Base-by-base conservation (phyloP, 495 filamentous ascomycete genomes). In the Articulospora tetracladia region DNA sequence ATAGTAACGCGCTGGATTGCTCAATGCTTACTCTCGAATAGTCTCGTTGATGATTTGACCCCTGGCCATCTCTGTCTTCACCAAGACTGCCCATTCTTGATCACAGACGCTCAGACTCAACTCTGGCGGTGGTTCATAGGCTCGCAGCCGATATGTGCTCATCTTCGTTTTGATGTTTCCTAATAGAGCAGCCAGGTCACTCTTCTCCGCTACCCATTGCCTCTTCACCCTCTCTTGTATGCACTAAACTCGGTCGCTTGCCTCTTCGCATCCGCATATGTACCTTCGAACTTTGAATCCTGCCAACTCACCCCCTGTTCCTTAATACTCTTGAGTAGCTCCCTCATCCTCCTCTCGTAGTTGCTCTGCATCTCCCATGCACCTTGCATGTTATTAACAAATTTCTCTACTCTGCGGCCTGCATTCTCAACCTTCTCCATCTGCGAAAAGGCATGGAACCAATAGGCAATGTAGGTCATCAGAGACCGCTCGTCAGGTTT, bases 151-250 rank as follows among this genome's bases (percentile, higher is more conserved):
- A 71, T 98, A 98, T 24, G 94, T 98, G 62, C 89, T 89, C 64
- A 98, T 79, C 75, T 98, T 98, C 0, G 94, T 98, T 76, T 96
- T 97, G 77, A 98, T 97, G 67, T 98, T 98, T n/a, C 94, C 95
- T 50, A 98, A 73, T 59, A 98, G 74, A 11, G 92, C 91, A 24
- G 92, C 90, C 10, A 98, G 82, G 66, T 98, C 95, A 46, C 91
- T 93, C 76, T 97, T 98, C 73, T 98, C 94, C 3, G 91, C 93
- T 1, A 98, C 94, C 95, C 94, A 98, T 34, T 90, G 84, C 30
- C 94, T 82, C 73, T 98, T 98, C 70, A 88, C 77, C 86, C 92
- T 59, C 82, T 82, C 71, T 98, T 98, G 74, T 98, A 97, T 28
- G 79, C 75, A 20, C 88, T 83, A 75, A 98, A 98, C 44, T 91